These are phyloP conservation scores for Backusella psychrophila DNA, from an alignment of 192 early-diverging fungal genomes.

Conservation along the genomic window DNA sequence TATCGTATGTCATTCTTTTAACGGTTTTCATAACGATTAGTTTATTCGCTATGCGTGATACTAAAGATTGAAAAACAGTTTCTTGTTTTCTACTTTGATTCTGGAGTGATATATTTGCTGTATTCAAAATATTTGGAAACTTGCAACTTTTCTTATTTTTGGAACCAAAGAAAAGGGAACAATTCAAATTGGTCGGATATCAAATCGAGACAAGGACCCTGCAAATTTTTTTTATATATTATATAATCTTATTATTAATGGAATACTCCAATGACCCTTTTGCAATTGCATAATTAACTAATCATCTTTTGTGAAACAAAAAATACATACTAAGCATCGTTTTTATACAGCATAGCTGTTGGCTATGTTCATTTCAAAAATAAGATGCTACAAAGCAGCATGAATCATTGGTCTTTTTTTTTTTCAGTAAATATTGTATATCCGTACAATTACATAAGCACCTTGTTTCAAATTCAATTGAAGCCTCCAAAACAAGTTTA, in stretches of 20 bases:
- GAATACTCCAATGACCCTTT: not conserved
- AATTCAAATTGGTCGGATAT: not conserved
- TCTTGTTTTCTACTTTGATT: not conserved
- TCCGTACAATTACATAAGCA: too few relatives aligned
- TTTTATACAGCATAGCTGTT: too few relatives aligned
- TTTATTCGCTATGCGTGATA: not conserved
- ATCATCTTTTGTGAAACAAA: not conserved
- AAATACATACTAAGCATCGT: not conserved
- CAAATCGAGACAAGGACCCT: not conserved
- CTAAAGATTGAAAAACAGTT: not conserved
- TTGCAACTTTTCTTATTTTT: not conserved
- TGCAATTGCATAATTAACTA: not conserved
- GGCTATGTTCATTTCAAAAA: too few relatives aligned
- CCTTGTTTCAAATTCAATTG: too few relatives aligned
- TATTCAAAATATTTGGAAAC: not conserved
- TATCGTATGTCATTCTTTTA: not conserved
- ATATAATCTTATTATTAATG: not conserved
- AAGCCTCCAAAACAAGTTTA: too few relatives aligned
- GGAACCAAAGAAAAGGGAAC: not conserved
- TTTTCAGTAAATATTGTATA: too few relatives aligned
- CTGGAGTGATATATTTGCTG: not conserved
- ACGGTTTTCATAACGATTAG: not conserved
- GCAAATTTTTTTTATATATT: not conserved
- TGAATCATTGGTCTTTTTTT: too few relatives aligned
- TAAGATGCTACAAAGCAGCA: too few relatives aligned